These are phyloP conservation scores for Samsoniella hepiali DNA, from an alignment of 2,329 filamentous ascomycete genomes.

Conservation along the genomic window DNA sequence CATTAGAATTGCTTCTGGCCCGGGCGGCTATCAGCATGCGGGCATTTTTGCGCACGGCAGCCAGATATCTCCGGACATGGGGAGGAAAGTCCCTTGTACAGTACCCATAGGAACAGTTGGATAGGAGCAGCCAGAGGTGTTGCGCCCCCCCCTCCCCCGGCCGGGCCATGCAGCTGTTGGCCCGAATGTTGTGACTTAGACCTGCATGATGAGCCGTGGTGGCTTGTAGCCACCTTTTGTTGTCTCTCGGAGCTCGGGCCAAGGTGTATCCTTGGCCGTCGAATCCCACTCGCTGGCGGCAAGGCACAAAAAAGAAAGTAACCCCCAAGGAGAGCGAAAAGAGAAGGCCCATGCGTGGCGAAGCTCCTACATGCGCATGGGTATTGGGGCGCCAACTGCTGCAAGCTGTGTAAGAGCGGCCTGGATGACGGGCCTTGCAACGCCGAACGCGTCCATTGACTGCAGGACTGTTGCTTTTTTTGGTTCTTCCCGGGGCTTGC, in stretches of 20 bases:
- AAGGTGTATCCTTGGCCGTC: neutral
- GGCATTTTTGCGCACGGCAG: too few species aligned
- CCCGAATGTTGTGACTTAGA: neutral
- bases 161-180: neutral
- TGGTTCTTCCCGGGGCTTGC: too few species aligned
- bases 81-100: neutral
- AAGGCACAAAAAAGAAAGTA: too few species aligned
- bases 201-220: neutral
- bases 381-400: neutral
- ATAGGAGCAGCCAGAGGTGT: neutral
- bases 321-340: too few species aligned
- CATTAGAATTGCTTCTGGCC: neutral
- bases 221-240: neutral
- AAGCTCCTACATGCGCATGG: neutral
- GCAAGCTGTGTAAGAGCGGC: neutral
- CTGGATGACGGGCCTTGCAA: neutral
- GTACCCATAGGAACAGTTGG: neutral
- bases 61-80: neutral
- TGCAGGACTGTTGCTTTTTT: neutral
- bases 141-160: neutral
- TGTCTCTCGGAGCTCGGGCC: neutral
- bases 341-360: too few species aligned
- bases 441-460: neutral
- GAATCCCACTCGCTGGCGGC: too few species aligned
- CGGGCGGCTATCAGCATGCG: too few species aligned